Conservation (phyloP, 257 asterid species). For the Striga asiatica region DNA sequence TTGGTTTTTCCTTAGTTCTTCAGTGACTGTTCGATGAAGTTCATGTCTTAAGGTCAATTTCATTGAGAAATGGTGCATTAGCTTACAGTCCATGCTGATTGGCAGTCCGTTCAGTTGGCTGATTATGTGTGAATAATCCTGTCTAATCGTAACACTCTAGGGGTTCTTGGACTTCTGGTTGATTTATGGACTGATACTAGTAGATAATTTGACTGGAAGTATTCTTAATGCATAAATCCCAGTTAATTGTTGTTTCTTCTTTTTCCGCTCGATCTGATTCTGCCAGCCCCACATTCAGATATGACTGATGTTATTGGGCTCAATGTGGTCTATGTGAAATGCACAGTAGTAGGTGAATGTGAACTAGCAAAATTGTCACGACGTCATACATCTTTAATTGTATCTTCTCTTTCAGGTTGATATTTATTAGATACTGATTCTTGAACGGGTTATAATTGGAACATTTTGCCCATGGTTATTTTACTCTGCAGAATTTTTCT, state of each 20-base stretch:
- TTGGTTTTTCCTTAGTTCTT: constrained; percentile 8
- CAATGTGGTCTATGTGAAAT: neutral
- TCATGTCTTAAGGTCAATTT: constrained; percentile 15
- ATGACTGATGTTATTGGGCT: neutral
- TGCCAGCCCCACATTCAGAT: neutral
- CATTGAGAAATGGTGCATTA: constrained; percentile 18
- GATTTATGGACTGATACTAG: neutral
- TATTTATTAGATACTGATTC: constrained; percentile 3
- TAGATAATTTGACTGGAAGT: neutral
- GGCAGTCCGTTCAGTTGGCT: constrained; percentile 12
- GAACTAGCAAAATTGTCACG: neutral
- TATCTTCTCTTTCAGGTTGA: neutral
- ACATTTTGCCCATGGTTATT: neutral
- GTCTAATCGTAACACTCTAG: neutral
- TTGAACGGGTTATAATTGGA: constrained; percentile 2
- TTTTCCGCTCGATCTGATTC: neutral
- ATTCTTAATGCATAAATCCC: neutral
- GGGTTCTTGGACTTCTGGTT: neutral
- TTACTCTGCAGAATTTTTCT: neutral
- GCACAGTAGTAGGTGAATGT: constrained; percentile 5
- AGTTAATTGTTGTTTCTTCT: neutral
- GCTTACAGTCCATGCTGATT: constrained; percentile 16
- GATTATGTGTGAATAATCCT: neutral
- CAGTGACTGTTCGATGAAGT: neutral
- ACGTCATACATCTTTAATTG: neutral